Evolutionary conservation across 495 filamentous ascomycete genomes (phyloP).

Genomic region (Mytilinidion resinicola): DNA sequence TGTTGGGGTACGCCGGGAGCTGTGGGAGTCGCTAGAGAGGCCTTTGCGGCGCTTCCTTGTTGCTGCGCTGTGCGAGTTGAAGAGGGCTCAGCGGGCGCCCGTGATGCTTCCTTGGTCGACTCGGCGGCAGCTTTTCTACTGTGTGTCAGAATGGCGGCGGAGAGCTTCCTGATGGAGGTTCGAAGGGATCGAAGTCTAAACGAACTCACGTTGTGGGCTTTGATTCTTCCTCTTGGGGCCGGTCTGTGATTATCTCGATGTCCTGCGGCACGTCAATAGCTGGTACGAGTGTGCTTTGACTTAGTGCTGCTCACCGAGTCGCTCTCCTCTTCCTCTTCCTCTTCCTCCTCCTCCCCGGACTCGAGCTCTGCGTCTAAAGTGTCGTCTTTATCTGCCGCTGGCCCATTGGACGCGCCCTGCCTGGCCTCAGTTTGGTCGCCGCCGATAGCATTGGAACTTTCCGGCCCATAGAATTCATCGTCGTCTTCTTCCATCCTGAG

Average conservation of each 20-base stretch:
- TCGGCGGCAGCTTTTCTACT: conserved; percentile 5
- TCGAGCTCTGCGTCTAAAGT: conserved; percentile 43
- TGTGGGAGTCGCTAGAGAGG: conserved; percentile 19
- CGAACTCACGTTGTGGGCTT: conserved; percentile 57
- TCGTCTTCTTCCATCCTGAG: conserved; percentile 61
- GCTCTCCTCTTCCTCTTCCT: conserved; percentile 66
- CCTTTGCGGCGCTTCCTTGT: conserved; percentile 13
- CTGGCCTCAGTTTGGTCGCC: conserved; percentile 2
- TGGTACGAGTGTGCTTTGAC: neutral
- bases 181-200: conserved; percentile 22
- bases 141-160: no score
- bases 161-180: no score
- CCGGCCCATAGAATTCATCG: conserved; percentile 60
- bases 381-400: conserved; percentile 24
- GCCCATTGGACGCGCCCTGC: conserved; percentile 18
- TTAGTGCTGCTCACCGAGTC: conserved; percentile 20
- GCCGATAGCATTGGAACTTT: conserved; percentile 26
- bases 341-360: conserved; percentile 61
- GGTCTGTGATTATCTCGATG: conserved; percentile 89
- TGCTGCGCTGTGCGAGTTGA: neutral
- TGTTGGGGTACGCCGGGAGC: conserved; percentile 33
- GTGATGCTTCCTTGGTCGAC: conserved; percentile 19
- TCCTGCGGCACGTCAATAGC: conserved; percentile 49
- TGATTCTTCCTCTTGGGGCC: conserved; percentile 57
- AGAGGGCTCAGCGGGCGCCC: conserved; percentile 6